Conservation (phyloP, 768 basidiomycete genomes). For the Lactarius hatsudake region DNA sequence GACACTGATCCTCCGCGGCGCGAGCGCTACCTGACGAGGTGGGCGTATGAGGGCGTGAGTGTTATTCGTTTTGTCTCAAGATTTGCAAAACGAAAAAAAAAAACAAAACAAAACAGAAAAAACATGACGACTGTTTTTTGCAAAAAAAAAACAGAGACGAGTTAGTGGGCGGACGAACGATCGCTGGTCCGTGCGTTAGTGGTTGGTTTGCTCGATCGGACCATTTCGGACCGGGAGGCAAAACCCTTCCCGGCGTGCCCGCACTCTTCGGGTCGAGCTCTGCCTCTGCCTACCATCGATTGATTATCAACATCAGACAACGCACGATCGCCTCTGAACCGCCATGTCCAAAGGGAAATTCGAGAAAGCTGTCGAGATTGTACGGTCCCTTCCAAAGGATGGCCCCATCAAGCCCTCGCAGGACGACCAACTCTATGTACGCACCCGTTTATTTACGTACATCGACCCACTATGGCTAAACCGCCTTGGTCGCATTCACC, state of each 20-base stretch:
- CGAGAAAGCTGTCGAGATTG: slow-evolving; percentile 68
- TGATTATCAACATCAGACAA: background rate
- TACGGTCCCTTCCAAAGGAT: slow-evolving; percentile 67
- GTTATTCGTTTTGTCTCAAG: background rate
- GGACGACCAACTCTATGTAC: slow-evolving; percentile 77
- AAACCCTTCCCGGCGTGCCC: no score
- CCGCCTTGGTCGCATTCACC: background rate
- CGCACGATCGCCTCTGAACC: slow-evolving; percentile 4
- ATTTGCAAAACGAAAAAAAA: background rate
- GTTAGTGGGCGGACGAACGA: no score
- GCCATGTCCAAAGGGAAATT: slow-evolving; percentile 72
- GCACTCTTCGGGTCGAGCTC: background rate
- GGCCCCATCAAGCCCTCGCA: slow-evolving; percentile 73
- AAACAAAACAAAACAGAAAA: no score
- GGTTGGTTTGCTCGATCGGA: background rate
- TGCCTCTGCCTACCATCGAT: slow-evolving; percentile 5
- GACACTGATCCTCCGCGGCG: slow-evolving; percentile 19
- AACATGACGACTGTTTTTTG: no score
- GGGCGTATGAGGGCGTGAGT: slow-evolving; percentile 1
- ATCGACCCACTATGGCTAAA: slow-evolving; percentile 8
- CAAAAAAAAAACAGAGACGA: no score
- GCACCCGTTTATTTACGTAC: slow-evolving; percentile 31
- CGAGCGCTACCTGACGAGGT: slow-evolving; percentile 10
- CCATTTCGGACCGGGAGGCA: background rate
- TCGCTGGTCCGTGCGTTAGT: slow-evolving; percentile 8